A percentile compares a stretch with the other conserved stretches of the same genome.
Conservation (phyloP, 2,329 filamentous ascomycete genomes). For the Penicillium brevicompactum region DNA sequence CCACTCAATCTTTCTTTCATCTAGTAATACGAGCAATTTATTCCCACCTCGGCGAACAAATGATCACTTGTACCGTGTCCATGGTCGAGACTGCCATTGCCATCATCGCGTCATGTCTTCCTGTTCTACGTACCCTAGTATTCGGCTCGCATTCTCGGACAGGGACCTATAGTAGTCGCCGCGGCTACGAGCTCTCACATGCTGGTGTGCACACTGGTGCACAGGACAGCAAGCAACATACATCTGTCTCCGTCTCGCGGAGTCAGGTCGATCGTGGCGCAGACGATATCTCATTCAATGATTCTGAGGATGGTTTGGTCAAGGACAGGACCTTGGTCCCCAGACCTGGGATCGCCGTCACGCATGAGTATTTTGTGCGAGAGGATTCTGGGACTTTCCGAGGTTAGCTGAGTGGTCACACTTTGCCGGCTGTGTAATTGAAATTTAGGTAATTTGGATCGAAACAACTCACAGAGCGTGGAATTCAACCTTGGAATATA, state of each 20-base stretch:
- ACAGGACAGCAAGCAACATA: slow-evolving; percentile 10
- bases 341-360: slow-evolving; percentile 21
- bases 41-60: slow-evolving; percentile 21
- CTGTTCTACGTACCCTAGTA: slow-evolving; percentile 26
- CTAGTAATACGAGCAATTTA: slow-evolving; percentile 26
- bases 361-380: slow-evolving; percentile 17
- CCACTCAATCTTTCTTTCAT: neutral
- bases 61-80: slow-evolving; percentile 29
- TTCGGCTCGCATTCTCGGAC: slow-evolving; percentile 24
- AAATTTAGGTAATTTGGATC: no score
- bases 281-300: slow-evolving; percentile 17
- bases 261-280: slow-evolving; percentile 1
- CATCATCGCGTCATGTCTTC: slow-evolving; percentile 22
- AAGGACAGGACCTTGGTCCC: slow-evolving; percentile 2
- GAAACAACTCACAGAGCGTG: no score
- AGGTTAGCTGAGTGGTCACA: neutral
- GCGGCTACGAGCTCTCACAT: slow-evolving; percentile 21
- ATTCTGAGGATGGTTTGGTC: slow-evolving; percentile 23
- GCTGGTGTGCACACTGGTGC: slow-evolving; percentile 8
- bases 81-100: slow-evolving; percentile 26
- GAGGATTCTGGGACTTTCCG: neutral
- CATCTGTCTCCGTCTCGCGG: slow-evolving; percentile 14
- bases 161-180: slow-evolving; percentile 20
- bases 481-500: no score
- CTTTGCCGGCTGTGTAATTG: no score